Percentiles rank a stretch among this genome's conserved stretches.
phyloP scores from a whole-genome alignment of 805 yeast species.

The Lipomyces yamadae region DNA sequence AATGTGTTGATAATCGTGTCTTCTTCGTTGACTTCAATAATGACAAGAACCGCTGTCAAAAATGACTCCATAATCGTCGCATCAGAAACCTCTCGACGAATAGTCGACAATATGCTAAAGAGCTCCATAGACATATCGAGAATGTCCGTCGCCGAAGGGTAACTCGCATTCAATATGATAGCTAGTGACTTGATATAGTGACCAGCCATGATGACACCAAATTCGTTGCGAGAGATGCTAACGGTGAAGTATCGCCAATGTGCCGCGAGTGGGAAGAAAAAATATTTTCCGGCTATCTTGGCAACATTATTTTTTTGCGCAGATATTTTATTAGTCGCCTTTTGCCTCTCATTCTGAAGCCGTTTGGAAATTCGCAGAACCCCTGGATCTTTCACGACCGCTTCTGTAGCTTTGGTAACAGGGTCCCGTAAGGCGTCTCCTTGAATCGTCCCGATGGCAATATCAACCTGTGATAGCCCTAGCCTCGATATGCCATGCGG shows the following conservation, averaged over 20 bases:
- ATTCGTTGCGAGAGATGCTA: constrained; percentile 57
- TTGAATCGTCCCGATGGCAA: constrained; percentile 37
- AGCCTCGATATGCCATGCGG: not conserved
- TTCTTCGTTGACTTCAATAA: constrained; percentile 43
- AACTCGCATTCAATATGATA: constrained; percentile 60
- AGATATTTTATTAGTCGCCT: constrained; percentile 23
- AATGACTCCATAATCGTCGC: constrained; percentile 43
- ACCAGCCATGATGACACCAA: constrained; percentile 54
- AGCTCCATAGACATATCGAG: constrained; percentile 64
- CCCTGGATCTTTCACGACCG: constrained; percentile 40
- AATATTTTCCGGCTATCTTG: constrained; percentile 50
- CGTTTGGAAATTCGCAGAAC: constrained; percentile 43
- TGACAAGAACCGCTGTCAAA: constrained; percentile 43
- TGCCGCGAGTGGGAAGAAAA: constrained; percentile 61
- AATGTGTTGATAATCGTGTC: constrained; percentile 38
- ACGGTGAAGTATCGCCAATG: constrained; percentile 52
- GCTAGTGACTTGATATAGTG: constrained; percentile 66
- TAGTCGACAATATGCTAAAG: constrained; percentile 44
- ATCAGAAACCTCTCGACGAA: constrained; percentile 16
- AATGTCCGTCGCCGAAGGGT: constrained; percentile 58
- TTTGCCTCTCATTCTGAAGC: constrained; percentile 33
- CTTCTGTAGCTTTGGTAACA: constrained; percentile 38
- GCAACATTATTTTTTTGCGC: constrained; percentile 47
- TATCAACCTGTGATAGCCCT: constrained; percentile 28
- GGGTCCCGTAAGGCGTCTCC: constrained; percentile 37